phyloP scores from a whole-genome alignment of 768 basidiomycete genomes.

The Suillus ampliporus region DNA sequence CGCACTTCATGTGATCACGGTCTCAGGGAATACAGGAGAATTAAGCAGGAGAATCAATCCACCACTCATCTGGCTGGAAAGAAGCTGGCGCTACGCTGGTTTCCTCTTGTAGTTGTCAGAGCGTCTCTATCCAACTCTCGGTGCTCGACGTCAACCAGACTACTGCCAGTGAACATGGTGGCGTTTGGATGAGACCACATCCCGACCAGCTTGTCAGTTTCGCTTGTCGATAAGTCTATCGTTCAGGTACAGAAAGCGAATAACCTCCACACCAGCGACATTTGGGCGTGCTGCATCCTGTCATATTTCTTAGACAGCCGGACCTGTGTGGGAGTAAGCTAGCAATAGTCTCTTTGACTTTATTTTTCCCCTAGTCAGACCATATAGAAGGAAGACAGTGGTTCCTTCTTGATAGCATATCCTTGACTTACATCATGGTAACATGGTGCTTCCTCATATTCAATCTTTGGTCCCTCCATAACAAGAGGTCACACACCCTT shows the following conservation, averaged over 20 bases:
- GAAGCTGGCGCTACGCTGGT: not conserved
- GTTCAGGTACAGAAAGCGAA: slow-evolving; percentile 4
- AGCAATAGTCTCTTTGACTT: too few relatives aligned
- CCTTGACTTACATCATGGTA: too few relatives aligned
- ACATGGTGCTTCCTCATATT: not conserved
- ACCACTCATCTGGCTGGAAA: not conserved
- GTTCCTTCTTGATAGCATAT: too few relatives aligned
- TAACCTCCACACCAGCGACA: slow-evolving; percentile 6
- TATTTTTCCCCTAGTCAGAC: too few relatives aligned
- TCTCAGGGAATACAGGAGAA: not conserved
- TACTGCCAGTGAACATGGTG: not conserved
- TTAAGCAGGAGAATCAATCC: not conserved
- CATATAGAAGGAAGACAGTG: too few relatives aligned
- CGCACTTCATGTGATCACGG: not conserved
- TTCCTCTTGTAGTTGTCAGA: not conserved
- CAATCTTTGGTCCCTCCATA: slow-evolving; percentile 5
- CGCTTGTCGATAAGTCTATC: not conserved
- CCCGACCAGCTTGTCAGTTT: not conserved
- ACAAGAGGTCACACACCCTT: not conserved
- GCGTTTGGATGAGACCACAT: slow-evolving; percentile 2
- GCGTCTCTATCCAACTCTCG: not conserved
- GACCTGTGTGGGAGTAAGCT: not conserved
- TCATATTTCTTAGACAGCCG: not conserved
- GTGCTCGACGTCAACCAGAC: not conserved
- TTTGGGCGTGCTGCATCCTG: not conserved